Base-by-base conservation (phyloP, 129 eudicot genomes). In the Pseudognaphalium luteoalbum region DNA sequence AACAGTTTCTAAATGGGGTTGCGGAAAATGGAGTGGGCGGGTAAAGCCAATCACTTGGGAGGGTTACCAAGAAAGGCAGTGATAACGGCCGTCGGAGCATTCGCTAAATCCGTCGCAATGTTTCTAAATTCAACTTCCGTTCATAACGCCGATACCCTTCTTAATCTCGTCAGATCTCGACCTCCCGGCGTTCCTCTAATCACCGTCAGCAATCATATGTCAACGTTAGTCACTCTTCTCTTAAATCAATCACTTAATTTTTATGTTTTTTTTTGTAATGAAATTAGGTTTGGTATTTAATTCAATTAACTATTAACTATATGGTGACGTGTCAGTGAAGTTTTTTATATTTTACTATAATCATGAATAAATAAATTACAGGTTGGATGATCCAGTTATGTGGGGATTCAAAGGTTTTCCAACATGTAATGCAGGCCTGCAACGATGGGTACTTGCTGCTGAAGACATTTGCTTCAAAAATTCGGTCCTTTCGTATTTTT, bases 191-290 rank as follows among this genome's bases (percentile, higher is more conserved):
- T 91, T 54, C 98, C 98, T 60, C 97, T 94, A 70, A 76, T 94
- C 83, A 94, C 97, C 78, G 96, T 94, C 66, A 94, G 96, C 89
- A 94, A 91, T 81, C 98, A 94, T 85, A 91, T 94, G 96, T 94
- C 98, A 80, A 94, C 98, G 98, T 94, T 78, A 86, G 91, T 86
- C 74, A 47, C 37, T 69, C 74, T 21, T 74, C 80, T 20, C 60
- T 71, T 50, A 72, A 22, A 33, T 21, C 29, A 42, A 10, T 5
- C 54, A 4, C 56, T 50, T 63, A 11, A 7, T 29, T 28, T 28
- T 4, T 63, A 5, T 28, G 5, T 10, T 21, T 25, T 61, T 10
- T 11, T 11, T 61, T 25, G 2, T 59, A 51, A 14, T 52, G 20
- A 52, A 39, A 39, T 39, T 39, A 6, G 14, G 16, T 15, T 10